These are phyloP conservation scores for Colletotrichum simmondsii DNA, from an alignment of 2,329 filamentous ascomycete species.

Conservation along the genomic window DNA sequence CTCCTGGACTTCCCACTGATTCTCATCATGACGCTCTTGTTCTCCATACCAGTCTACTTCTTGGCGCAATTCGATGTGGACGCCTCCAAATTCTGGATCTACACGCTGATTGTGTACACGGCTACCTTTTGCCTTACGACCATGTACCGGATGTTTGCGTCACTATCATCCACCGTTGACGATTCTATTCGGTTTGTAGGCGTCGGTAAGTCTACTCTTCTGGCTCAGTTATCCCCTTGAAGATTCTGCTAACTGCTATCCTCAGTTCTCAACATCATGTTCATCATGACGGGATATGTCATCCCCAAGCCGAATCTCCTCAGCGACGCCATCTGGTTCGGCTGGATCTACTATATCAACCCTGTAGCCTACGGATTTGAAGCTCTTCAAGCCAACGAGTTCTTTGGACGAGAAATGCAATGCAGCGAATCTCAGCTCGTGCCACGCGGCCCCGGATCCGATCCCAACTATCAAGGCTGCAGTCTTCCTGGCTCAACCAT, in stretches of 20 bases:
- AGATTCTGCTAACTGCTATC: neutral
- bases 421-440: slow-evolving; percentile 58
- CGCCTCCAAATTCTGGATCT: slow-evolving; percentile 33
- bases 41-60: slow-evolving; percentile 29
- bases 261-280: slow-evolving; percentile 65
- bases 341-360: slow-evolving; percentile 75
- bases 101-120: slow-evolving; percentile 29
- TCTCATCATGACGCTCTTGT: slow-evolving; percentile 26
- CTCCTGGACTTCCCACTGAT: slow-evolving; percentile 27
- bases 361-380: slow-evolving; percentile 75
- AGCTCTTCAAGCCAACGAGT: slow-evolving; percentile 65
- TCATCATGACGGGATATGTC: slow-evolving; percentile 76
- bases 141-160: slow-evolving; percentile 54
- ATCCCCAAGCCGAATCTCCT: slow-evolving; percentile 67
- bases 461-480: slow-evolving; percentile 64
- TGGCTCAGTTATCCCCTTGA: no score
- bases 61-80: slow-evolving; percentile 27
- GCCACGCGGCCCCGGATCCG: slow-evolving; percentile 53
- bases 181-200: slow-evolving; percentile 63
- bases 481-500: slow-evolving; percentile 61
- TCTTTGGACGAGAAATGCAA: slow-evolving; percentile 62
- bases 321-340: slow-evolving; percentile 74
- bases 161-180: slow-evolving; percentile 68
- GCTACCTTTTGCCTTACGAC: slow-evolving; percentile 31
- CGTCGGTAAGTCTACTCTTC: slow-evolving; percentile 1